Base-by-base conservation (phyloP, 208 protist genomes). In the Crithidia thermophila region DNA sequence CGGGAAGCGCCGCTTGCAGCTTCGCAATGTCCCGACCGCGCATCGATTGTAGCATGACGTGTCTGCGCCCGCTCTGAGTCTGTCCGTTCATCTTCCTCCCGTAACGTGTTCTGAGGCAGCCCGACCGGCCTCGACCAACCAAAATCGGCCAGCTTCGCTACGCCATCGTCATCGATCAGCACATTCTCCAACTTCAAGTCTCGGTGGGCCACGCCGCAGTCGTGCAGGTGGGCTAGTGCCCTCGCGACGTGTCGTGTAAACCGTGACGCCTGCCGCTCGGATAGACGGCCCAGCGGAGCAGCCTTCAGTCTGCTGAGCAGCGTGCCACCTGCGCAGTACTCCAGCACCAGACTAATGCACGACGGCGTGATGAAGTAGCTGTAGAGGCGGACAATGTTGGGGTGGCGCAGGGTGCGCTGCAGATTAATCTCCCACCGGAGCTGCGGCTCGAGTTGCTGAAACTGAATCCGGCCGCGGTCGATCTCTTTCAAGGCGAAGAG, bases 91-190 rank as follows among this genome's bases (percentile, higher is more conserved):
- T n/a, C n/a, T n/a, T n/a, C n/a, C n/a, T n/a, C n/a, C n/a, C n/a
- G n/a, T n/a, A n/a, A n/a, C n/a, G n/a, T n/a, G n/a, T n/a, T 51
- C 16, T 14, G 18, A 21, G 28, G 18, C 47, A 42, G 39, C 8
- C 16, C 42, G 21, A 92, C 50, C n/a, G 62, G 50, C 4, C 75
- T 53, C 11, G 93, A 96, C 98, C 98, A 99, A 13, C 99, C 99
- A 90, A 99, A 99, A 80, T 99, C 99, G 0, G 97, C 98, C 33
- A 99, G 94, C 70, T 99, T 99, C 21, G 99, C 82, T 18, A 97
- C 81, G 21, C 77, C 89, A 27, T 87, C 63, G 4, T 40, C 61
- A 55, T 87, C 85, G 27, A 98, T 39, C 21, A 98, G 67, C 27
- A 98, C 70, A 55, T 98, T 98, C 72, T 97, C 90, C 21, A 90